These are phyloP conservation scores for Gardenia jasminoides DNA, from an alignment of 257 asterid genomes.

Conservation along the genomic window DNA sequence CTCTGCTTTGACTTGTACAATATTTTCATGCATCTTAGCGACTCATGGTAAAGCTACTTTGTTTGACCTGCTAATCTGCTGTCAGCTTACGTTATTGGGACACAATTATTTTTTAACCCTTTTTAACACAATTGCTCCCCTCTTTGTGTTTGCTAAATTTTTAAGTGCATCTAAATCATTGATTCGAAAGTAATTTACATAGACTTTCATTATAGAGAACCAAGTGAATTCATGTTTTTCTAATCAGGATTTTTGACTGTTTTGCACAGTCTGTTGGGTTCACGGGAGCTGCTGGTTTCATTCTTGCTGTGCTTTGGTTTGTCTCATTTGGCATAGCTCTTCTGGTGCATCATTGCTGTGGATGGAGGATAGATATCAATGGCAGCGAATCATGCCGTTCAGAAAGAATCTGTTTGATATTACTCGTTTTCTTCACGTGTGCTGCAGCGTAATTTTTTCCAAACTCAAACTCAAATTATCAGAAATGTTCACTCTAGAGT, in stretches of 20 bases:
- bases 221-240: not conserved
- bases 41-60: not conserved
- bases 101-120: not conserved
- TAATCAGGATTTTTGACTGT: slow-evolving; percentile 13
- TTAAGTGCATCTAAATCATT: not conserved
- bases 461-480: not conserved
- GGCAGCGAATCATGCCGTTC: slow-evolving; percentile 51
- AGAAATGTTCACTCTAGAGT: not conserved
- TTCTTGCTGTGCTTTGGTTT: slow-evolving; percentile 76
- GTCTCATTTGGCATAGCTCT: slow-evolving; percentile 85
- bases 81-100: not conserved
- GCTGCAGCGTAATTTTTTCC: slow-evolving; percentile 66
- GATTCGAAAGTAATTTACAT: not conserved
- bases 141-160: not conserved
- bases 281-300: slow-evolving; percentile 77
- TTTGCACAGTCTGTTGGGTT: slow-evolving; percentile 81
- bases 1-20: not conserved
- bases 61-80: not conserved
- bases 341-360: slow-evolving; percentile 58
- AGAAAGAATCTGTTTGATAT: slow-evolving; percentile 56
- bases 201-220: not conserved
- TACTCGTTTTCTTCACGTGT: slow-evolving; percentile 70
- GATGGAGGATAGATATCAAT: slow-evolving; percentile 68
- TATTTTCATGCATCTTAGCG: too few relatives aligned
- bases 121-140: not conserved